These are phyloP conservation scores for Trichomonascaceae sp. DNA, from an alignment of 1,139 yeast species.

Conservation along the genomic window DNA sequence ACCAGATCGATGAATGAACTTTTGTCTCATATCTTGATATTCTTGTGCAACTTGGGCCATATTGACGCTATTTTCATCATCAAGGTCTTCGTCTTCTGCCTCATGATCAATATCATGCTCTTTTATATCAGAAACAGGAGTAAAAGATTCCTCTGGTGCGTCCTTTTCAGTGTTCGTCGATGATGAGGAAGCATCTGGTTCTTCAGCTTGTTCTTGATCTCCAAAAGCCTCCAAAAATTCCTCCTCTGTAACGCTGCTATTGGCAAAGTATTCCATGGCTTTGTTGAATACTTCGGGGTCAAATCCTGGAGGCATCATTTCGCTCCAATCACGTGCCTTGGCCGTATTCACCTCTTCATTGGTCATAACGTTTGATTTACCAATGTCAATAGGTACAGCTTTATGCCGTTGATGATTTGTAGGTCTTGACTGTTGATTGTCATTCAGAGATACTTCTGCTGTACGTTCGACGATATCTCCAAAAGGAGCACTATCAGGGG, in stretches of 20 bases:
- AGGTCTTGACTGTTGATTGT: neutral
- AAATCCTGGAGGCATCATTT: conserved; percentile 6
- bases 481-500: conserved; percentile 9
- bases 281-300: conserved; percentile 20
- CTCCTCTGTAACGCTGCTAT: conserved; percentile 32
- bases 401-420: neutral
- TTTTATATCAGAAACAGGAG: conserved; percentile 10
- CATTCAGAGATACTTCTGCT: neutral
- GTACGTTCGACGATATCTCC: conserved; percentile 13
- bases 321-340: neutral
- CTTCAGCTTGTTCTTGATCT: conserved; percentile 9
- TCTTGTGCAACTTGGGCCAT: conserved; percentile 41
- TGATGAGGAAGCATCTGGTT: neutral
- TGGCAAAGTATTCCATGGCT: conserved; percentile 26
- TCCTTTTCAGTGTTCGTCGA: neutral
- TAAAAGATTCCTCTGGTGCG: neutral
- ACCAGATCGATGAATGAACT: conserved; percentile 43
- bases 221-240: conserved; percentile 28
- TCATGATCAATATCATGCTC: conserved; percentile 16
- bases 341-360: neutral
- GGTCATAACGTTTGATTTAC: neutral
- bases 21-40: conserved; percentile 54
- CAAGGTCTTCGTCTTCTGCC: conserved; percentile 14
- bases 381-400: conserved; percentile 3
- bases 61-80: conserved; percentile 18